These are phyloP conservation scores for Picocystis salinarum DNA, from an alignment of 139 green algal genomes.

Conservation along the genomic window DNA sequence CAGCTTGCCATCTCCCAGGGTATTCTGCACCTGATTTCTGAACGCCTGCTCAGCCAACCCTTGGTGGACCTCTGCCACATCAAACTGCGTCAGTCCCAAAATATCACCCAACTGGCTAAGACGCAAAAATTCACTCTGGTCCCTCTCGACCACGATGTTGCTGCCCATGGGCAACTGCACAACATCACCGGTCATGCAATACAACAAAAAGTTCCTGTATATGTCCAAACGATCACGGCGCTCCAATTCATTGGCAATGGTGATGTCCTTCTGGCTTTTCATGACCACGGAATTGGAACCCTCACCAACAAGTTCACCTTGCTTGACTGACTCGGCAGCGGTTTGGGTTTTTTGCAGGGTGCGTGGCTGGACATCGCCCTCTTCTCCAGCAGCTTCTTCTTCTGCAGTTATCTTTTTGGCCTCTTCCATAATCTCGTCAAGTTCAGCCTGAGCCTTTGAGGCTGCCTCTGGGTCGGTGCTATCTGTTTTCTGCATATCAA, in stretches of 20 bases:
- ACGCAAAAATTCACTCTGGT: constrained; percentile 57
- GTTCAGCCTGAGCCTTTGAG: constrained; percentile 14
- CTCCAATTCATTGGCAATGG: constrained; percentile 60
- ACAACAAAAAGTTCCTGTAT: constrained; percentile 89
- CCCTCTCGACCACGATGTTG: constrained; percentile 37
- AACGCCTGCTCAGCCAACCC: constrained; percentile 76
- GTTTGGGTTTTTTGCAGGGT: constrained; percentile 26
- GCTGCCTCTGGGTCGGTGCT: no score
- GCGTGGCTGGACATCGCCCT: not conserved
- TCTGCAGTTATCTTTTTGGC: constrained; percentile 17
- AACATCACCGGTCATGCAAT: constrained; percentile 53
- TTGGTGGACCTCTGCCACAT: constrained; percentile 19
- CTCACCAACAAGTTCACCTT: constrained; percentile 15
- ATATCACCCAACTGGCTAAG: constrained; percentile 66
- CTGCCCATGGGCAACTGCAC: constrained; percentile 77
- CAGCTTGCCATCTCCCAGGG: constrained; percentile 44
- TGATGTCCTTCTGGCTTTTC: constrained; percentile 85
- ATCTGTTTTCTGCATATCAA: no score
- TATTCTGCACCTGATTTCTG: constrained; percentile 31
- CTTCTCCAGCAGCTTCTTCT: no score
- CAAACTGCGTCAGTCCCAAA: constrained; percentile 46
- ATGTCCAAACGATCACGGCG: constrained; percentile 50
- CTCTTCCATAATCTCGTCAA: constrained; percentile 14
- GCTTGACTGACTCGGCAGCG: no score
- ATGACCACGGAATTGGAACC: not conserved